Evolutionary conservation across 1,284 basidiomycete species (phyloP), one percentile per base, ranked within the genome.

Genomic region (Thecaphora thlaspeos): DNA sequence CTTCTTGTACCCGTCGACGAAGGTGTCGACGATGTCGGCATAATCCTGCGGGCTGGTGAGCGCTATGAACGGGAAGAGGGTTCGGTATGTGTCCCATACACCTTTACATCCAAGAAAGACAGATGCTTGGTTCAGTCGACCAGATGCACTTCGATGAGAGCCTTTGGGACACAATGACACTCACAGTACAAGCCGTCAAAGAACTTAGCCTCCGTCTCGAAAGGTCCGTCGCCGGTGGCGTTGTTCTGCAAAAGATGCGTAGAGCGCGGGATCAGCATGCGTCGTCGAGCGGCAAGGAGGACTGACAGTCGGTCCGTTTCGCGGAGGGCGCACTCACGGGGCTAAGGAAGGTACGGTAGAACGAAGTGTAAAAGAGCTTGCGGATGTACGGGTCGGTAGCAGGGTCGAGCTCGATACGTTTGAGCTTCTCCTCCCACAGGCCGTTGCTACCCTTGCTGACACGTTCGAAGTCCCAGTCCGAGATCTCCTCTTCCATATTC

Each of bases 311-410:
- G 32, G n/a, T 10, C n/a, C n/a, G n/a, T n/a, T n/a, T n/a, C n/a
- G n/a, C n/a, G n/a, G n/a, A n/a, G n/a, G n/a, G n/a, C n/a, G n/a
- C 10, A 38, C 37, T 38, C 37, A 38, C 37, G 2, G 72, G 72
- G 21, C 55, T 71, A 8, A 74, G 57, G 52, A 73, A 74, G 18
- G 59, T 55, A n/a, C 71, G 53, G 55, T 74, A 74, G 39, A 72
- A 59, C 14, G 54, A 61, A 21, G 66, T 64, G 50, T 74, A 74
- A 55, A 73, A 68, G 18, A 73, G 48, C 22, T 58, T 30, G n/a
- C 46, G 48, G 37, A 74, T 38, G 38, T 60, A 56, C 30, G 60
- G 53, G n/a, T 68, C 55, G n/a, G 70, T 70, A 0, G 59, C 49
- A 12, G 58, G 41, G 41, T 26, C 41, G 28, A 74, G 56, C 41